These are phyloP conservation scores for Barbarea vulgaris DNA, from an alignment of 345 rosid species.

Conservation along the genomic window DNA sequence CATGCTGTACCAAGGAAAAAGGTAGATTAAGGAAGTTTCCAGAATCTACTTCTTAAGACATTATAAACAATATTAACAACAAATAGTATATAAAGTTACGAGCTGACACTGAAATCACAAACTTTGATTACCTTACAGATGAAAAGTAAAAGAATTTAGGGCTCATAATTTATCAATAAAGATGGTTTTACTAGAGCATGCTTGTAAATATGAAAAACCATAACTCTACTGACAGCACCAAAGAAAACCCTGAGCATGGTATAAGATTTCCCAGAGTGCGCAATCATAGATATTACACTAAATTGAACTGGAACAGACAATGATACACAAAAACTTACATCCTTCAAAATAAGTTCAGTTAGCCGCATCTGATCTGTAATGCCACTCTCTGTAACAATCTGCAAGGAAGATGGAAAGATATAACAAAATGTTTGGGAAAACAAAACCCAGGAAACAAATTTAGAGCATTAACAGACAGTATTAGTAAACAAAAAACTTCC, in stretches of 20 bases:
- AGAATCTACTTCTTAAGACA: conserved; percentile 4
- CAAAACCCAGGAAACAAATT: conserved; percentile 36
- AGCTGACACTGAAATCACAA: conserved; percentile 18
- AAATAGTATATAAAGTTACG: background rate
- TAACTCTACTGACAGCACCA: conserved; percentile 5
- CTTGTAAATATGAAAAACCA: conserved; percentile 5
- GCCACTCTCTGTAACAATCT: conserved; percentile 81
- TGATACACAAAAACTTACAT: conserved; percentile 55
- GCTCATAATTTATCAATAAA: conserved; percentile 1
- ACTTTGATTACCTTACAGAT: conserved; percentile 7
- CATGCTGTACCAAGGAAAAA: conserved; percentile 65
- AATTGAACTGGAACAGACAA: conserved; percentile 1
- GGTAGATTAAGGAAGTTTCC: conserved; percentile 19
- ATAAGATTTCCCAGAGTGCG: background rate
- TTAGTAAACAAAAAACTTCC: conserved; percentile 8
- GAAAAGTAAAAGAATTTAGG: background rate
- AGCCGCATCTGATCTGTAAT: conserved; percentile 90
- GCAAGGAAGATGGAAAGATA: conserved; percentile 23
- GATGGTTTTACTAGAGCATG: conserved; percentile 15
- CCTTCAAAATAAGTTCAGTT: conserved; percentile 74
- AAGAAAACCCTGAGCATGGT: conserved; percentile 21
- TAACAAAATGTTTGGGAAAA: conserved; percentile 56
- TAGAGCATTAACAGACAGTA: background rate
- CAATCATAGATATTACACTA: conserved; percentile 7
- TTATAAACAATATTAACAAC: background rate